These are phyloP conservation scores for Salinomyces thailandicus DNA, from an alignment of 2,329 filamentous ascomycete species.

Conservation along the genomic window DNA sequence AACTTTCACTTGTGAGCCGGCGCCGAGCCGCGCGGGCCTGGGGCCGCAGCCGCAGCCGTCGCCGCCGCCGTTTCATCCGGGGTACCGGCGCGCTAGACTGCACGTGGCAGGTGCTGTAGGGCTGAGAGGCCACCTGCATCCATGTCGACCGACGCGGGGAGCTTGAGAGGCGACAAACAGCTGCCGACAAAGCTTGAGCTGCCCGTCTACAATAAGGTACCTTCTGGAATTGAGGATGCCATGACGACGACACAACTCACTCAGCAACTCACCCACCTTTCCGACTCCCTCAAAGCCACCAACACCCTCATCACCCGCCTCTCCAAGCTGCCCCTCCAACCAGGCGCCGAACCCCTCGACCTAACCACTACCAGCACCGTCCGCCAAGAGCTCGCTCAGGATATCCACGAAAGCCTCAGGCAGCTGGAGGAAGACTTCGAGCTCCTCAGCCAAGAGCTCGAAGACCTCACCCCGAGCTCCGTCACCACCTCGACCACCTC, in stretches of 20 bases:
- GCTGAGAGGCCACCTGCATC: no score
- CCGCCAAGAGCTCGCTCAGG: constrained; percentile 62
- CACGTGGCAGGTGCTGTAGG: not conserved
- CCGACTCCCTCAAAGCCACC: constrained; percentile 43
- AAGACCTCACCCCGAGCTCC: constrained; percentile 50
- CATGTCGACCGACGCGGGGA: no score
- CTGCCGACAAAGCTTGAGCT: no score
- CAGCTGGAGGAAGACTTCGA: constrained; percentile 78
- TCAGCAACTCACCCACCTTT: constrained; percentile 30
- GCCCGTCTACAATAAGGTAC: no score
- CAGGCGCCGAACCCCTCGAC: constrained; percentile 49
- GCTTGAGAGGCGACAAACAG: no score
- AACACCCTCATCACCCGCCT: constrained; percentile 47
- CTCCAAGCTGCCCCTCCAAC: constrained; percentile 50
- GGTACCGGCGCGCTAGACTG: not conserved
- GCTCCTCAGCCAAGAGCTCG: constrained; percentile 64
- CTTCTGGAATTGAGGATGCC: not conserved
- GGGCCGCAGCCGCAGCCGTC: not conserved
- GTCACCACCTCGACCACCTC: constrained; percentile 9
- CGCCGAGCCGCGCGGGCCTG: no score
- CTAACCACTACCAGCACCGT: constrained; percentile 43
- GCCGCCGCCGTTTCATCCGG: not conserved
- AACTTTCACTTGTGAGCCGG: not conserved
- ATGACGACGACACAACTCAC: constrained; percentile 12
- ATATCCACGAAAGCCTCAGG: constrained; percentile 69